Percentiles rank a stretch among this genome's conserved stretches.
Conservation (phyloP, 176 grass and related monocot species). For the Oryza longistaminata region DNA sequence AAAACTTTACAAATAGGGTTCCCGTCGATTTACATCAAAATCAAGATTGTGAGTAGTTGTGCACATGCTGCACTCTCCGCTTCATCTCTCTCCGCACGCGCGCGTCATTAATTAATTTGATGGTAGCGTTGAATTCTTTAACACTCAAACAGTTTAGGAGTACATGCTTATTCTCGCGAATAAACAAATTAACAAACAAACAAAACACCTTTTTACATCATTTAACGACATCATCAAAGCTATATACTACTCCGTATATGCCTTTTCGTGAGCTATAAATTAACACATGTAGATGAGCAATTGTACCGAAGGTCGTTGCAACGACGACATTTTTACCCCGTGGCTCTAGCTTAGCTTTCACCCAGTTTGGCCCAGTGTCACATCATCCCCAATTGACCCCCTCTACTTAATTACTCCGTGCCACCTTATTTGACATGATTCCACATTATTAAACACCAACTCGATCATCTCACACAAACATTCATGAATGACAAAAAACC, state of each 20-base stretch:
- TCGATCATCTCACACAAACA: not conserved
- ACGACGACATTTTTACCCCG: not conserved
- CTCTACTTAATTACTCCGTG: constrained; percentile 11
- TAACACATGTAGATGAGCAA: not conserved
- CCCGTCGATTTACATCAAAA: not conserved
- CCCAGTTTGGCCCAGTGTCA: constrained; percentile 20
- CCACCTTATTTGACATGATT: constrained; percentile 29
- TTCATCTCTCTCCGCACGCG: no score
- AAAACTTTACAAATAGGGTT: not conserved
- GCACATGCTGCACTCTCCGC: not conserved
- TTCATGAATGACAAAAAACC: not conserved
- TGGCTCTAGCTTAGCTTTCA: not conserved
- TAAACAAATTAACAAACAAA: not conserved
- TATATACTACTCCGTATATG: not conserved
- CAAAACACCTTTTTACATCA: not conserved
- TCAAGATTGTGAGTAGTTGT: not conserved
- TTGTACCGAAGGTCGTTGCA: not conserved
- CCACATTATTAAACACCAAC: not conserved
- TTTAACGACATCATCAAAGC: not conserved
- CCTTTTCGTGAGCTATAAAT: not conserved
- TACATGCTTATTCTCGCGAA: not conserved
- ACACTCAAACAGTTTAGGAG: not conserved
- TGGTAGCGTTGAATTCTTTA: not conserved
- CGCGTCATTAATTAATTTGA: not conserved
- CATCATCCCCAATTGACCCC: constrained; percentile 11